phyloP scores from a whole-genome alignment of 2,329 filamentous ascomycete species.

The Penicillium griseofulvum region DNA sequence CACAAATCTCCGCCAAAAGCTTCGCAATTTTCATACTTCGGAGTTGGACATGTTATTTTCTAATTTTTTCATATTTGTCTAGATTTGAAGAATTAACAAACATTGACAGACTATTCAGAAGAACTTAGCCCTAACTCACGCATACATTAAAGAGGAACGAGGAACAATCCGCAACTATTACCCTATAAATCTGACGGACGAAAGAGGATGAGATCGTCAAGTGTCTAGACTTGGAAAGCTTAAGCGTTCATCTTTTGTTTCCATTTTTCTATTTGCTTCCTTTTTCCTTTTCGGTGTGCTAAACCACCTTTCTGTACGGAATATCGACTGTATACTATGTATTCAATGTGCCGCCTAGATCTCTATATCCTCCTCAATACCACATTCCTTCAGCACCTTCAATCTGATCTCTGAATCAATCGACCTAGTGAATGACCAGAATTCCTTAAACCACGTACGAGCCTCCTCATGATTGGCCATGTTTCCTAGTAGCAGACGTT shows the following conservation, averaged over 20 bases:
- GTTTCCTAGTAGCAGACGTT: conserved; percentile 11
- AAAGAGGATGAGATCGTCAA: conserved; percentile 3
- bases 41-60: not conserved
- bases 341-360: too few species aligned
- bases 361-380: not conserved
- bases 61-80: not conserved
- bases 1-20: not conserved
- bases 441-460: conserved; percentile 4
- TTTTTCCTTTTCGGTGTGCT: not conserved
- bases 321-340: not conserved
- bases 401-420: not conserved
- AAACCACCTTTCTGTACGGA: not conserved
- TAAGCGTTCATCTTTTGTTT: not conserved
- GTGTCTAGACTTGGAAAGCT: not conserved
- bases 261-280: not conserved
- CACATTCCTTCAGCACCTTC: not conserved
- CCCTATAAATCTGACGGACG: not conserved
- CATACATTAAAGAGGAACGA: not conserved
- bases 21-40: not conserved
- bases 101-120: not conserved
- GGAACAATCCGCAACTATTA: not conserved
- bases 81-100: not conserved
- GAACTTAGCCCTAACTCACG: not conserved
- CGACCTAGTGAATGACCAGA: not conserved
- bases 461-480: conserved; percentile 11